Evolutionary conservation across 306 rosid species (phyloP).

Genomic region (Amphicarpaea edgeworthii): DNA sequence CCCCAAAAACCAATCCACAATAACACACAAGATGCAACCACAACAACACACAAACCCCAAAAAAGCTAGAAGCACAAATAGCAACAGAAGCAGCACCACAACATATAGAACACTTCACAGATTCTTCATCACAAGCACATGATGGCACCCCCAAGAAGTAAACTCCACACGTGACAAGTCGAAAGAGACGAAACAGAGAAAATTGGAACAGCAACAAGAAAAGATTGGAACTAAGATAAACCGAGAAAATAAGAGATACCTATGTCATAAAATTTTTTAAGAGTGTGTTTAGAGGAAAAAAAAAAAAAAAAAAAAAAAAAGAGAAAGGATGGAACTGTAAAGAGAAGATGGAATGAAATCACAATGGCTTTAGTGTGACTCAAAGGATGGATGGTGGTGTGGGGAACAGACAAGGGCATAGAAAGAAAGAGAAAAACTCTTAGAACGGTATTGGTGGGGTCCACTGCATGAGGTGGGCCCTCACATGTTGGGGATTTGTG

Average conservation of each 20-base stretch:
- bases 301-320: conserved; percentile 2
- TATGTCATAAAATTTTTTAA: conserved; percentile 54
- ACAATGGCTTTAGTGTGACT: conserved; percentile 61
- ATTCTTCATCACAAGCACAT: conserved; percentile 15
- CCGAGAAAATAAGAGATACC: conserved; percentile 34
- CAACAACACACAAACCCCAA: conserved; percentile 26
- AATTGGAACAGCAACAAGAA: neutral
- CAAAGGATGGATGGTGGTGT: conserved; percentile 55
- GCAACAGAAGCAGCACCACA: conserved; percentile 27
- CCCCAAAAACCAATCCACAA: conserved; percentile 39
- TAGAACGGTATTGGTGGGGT: conserved; percentile 61
- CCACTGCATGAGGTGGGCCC: conserved; percentile 51
- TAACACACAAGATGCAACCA: conserved; percentile 5
- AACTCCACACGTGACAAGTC: conserved; percentile 35
- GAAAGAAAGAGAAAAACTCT: conserved; percentile 40
- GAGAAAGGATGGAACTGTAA: conserved; percentile 6
- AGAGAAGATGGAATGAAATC: conserved; percentile 46
- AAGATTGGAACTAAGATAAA: neutral
- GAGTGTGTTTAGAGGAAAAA: conserved; percentile 8
- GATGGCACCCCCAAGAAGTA: conserved; percentile 20
- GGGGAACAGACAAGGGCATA: conserved; percentile 38
- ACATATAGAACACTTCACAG: conserved; percentile 28
- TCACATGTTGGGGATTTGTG: conserved; percentile 14
- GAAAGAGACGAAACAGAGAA: too few species aligned
- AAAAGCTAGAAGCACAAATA: conserved; percentile 27